These are phyloP conservation scores for Fraxinus nigra DNA, from an alignment of 305 asterid genomes.

Conservation along the genomic window DNA sequence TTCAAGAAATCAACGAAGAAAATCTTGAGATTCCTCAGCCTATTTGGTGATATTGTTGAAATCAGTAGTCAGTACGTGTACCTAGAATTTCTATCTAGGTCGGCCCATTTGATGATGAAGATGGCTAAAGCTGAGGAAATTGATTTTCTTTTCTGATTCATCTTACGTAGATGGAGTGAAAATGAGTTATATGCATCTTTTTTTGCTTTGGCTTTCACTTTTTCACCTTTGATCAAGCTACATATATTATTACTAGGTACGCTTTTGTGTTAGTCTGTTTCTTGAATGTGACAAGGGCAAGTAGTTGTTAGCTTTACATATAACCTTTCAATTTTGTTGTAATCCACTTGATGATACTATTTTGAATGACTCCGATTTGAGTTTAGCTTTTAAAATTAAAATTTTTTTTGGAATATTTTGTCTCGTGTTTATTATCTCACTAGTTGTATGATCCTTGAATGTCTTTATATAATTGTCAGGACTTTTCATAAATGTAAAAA, in stretches of 20 bases:
- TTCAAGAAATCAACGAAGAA: neutral
- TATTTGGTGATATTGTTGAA: neutral
- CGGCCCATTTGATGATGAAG: neutral
- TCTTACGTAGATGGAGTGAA: conserved; percentile 63
- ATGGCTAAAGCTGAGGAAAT: conserved; percentile 36
- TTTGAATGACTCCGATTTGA: too few relatives aligned
- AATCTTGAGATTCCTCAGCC: conserved; percentile 1
- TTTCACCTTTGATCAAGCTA: conserved; percentile 20
- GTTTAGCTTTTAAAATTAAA: too few relatives aligned
- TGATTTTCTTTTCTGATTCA: conserved; percentile 32
- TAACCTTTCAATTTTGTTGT: conserved; percentile 20
- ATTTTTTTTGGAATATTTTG: too few relatives aligned
- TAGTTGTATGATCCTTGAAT: too few relatives aligned
- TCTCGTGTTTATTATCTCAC: too few relatives aligned
- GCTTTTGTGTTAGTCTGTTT: conserved; percentile 39
- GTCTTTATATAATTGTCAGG: too few relatives aligned
- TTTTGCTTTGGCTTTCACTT: conserved; percentile 25
- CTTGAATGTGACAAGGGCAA: conserved; percentile 21
- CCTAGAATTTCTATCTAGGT: too few relatives aligned
- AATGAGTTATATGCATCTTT: conserved; percentile 56
- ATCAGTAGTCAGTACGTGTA: too few relatives aligned
- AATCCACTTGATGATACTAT: neutral
- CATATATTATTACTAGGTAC: neutral
- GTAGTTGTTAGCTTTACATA: conserved; percentile 19
- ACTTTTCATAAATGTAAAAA: too few relatives aligned